Base-by-base conservation (phyloP, 805 yeast species). In the Monosporozyma servazzii region DNA sequence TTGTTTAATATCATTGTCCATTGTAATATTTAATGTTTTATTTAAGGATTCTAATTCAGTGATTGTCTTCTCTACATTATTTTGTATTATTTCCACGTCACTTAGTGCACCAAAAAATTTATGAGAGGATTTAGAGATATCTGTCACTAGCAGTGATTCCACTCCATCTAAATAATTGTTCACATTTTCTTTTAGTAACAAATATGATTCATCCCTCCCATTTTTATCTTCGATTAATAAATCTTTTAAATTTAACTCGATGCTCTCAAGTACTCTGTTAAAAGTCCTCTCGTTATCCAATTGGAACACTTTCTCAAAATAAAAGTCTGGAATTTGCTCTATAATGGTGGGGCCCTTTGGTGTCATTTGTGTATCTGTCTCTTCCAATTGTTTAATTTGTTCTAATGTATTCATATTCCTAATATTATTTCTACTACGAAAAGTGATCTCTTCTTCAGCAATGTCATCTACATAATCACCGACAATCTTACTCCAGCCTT, bases 241-340 rank as follows among this genome's bases (percentile, higher is more conserved):
- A 36, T 63, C 68, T 9, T 67, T 65, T 6, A 66, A 57, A 13
- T 58, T 51, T 20, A 80, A 70, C 18, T 77, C 76, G 2, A 79
- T 70, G 41, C 77, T 78, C 44, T 82, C 88, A 13, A 86, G 75
- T 2, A 90, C 96, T 53, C 78, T 73, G 51, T 82, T 81, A 65
- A 91, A 91, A 1, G 83, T 75, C 51, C 96, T 75, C 6, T 96
- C 96, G 63, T 93, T 88, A 59, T 93, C 97, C 40, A 93, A 73
- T 56, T 87, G 75, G 68, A 93, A 93, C 41, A 81, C 77, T 7
- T 77, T 72, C 25, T 77, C 78, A 55, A 84, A 81, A 59, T 78
- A 93, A 1, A 88, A 79, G 2, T 71, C 66, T 0, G 99, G 98
- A 41, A 62, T 65, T 20, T 55, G 56, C 17, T 31, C 25, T 17